These are phyloP conservation scores for Colletotrichum tanaceti DNA, from an alignment of 2,329 filamentous ascomycete genomes.

Conservation along the genomic window DNA sequence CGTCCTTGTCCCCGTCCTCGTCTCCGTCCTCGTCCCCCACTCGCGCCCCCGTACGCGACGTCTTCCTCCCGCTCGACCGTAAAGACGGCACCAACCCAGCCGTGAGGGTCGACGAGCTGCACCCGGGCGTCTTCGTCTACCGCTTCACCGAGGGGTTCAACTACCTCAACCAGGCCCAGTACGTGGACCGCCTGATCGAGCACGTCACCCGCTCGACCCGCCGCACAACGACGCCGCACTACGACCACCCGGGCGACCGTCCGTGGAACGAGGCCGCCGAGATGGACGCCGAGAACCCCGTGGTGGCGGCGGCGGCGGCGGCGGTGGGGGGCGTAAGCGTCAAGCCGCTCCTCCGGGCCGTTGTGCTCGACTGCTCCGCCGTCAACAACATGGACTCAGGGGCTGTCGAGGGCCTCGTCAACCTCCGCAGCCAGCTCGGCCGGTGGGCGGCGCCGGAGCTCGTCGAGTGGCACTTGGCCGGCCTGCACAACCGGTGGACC, in stretches of 20 bases:
- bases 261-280: slow-evolving; percentile 64
- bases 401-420: slow-evolving; percentile 66
- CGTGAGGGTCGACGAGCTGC: slow-evolving; percentile 57
- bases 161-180: slow-evolving; percentile 64
- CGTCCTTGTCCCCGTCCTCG: no score
- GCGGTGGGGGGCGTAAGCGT: no score
- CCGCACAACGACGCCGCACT: slow-evolving; percentile 44
- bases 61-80: slow-evolving; percentile 61
- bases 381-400: slow-evolving; percentile 69
- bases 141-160: slow-evolving; percentile 67
- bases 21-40: no score
- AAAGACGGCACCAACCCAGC: slow-evolving; percentile 64
- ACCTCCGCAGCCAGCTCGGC: slow-evolving; percentile 66
- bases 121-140: slow-evolving; percentile 67
- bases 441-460: slow-evolving; percentile 60
- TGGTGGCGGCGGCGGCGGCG: background rate
- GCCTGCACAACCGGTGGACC: slow-evolving; percentile 66
- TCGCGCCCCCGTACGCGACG: slow-evolving; percentile 41
- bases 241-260: slow-evolving; percentile 50
- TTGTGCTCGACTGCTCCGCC: slow-evolving; percentile 68
- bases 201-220: slow-evolving; percentile 57
- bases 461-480: slow-evolving; percentile 66
- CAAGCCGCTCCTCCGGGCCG: slow-evolving; percentile 60
- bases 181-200: slow-evolving; percentile 62
- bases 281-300: background rate